Percentiles rank a stretch among this genome's conserved stretches.
Conservation (phyloP, 768 basidiomycete species). For the Leccinum boreale region DNA sequence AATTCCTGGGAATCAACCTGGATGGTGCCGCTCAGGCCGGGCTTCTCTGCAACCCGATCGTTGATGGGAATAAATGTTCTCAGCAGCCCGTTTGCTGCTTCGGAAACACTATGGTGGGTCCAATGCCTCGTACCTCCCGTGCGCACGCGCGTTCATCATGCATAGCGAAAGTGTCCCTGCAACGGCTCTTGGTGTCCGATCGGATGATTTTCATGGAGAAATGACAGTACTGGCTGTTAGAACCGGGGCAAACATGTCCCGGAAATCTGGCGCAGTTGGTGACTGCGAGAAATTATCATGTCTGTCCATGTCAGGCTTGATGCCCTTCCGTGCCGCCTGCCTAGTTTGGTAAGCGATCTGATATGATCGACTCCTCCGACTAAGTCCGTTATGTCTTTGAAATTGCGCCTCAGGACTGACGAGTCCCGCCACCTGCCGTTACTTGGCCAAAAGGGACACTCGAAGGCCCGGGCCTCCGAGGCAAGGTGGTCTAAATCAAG, state of each 20-base stretch:
- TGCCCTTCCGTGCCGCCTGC: not conserved
- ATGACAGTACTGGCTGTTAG: not conserved
- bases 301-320: not conserved
- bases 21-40: too few species aligned
- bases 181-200: not conserved
- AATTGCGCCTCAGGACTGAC: not conserved
- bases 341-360: not conserved
- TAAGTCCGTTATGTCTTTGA: not conserved
- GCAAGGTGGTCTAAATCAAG: not conserved
- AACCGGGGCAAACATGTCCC: not conserved
- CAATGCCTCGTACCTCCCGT: not conserved
- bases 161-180: not conserved
- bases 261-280: not conserved
- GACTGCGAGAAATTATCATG: not conserved
- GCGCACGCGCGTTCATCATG: too few species aligned
- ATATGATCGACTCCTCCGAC: not conserved
- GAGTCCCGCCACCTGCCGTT: not conserved
- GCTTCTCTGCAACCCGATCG: too few species aligned
- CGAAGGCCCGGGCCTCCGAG: too few species aligned
- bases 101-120: not conserved
- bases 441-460: not conserved
- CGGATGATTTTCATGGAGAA: not conserved
- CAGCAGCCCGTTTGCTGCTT: slow-evolving; percentile 1
- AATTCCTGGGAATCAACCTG: too few species aligned
- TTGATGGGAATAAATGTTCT: not conserved